phyloP scores from a whole-genome alignment of 441 rosid genomes.

The Erodium trifolium region DNA sequence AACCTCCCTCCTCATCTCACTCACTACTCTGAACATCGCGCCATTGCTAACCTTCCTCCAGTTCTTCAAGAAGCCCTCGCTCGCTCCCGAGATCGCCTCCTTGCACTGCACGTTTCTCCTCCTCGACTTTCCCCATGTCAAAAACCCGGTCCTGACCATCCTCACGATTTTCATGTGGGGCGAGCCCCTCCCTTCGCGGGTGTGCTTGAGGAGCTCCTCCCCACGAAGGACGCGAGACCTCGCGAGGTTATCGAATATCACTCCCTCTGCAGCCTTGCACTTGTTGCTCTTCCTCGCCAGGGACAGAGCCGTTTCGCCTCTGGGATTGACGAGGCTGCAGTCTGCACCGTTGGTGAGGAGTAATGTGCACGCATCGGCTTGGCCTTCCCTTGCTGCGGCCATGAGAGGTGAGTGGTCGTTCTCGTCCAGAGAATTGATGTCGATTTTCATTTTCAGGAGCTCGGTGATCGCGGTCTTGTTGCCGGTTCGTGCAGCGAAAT shows the following conservation, averaged over 20 bases:
- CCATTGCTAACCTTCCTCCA: constrained; percentile 11
- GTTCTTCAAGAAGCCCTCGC: constrained; percentile 21
- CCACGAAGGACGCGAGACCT: constrained; percentile 26
- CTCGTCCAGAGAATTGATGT: constrained; percentile 23
- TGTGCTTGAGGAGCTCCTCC: constrained; percentile 29
- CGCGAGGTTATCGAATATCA: constrained; percentile 26
- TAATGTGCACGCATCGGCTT: constrained; percentile 27
- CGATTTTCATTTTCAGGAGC: constrained; percentile 23
- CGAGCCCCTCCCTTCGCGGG: constrained; percentile 25
- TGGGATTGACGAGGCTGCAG: constrained; percentile 15
- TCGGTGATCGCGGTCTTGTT: constrained; percentile 22
- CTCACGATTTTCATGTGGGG: constrained; percentile 21
- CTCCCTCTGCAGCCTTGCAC: constrained; percentile 28
- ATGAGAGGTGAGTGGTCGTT: constrained; percentile 27
- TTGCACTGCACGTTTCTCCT: constrained; percentile 26
- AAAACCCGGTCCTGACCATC: constrained; percentile 21
- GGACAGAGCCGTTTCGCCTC: constrained; percentile 25
- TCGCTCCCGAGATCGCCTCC: constrained; percentile 27
- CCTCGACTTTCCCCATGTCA: constrained; percentile 26
- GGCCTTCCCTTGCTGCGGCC: constrained; percentile 26
- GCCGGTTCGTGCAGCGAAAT: constrained; percentile 25
- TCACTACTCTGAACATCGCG: constrained; percentile 20
- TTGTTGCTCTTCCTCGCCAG: constrained; percentile 23
- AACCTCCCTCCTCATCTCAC: constrained; percentile 24
- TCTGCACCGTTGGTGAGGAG: constrained; percentile 26